Percentiles rank a stretch among this genome's conserved stretches.
Conservation (phyloP, 2,329 filamentous ascomycete genomes). For the Aspergillus candidus region DNA sequence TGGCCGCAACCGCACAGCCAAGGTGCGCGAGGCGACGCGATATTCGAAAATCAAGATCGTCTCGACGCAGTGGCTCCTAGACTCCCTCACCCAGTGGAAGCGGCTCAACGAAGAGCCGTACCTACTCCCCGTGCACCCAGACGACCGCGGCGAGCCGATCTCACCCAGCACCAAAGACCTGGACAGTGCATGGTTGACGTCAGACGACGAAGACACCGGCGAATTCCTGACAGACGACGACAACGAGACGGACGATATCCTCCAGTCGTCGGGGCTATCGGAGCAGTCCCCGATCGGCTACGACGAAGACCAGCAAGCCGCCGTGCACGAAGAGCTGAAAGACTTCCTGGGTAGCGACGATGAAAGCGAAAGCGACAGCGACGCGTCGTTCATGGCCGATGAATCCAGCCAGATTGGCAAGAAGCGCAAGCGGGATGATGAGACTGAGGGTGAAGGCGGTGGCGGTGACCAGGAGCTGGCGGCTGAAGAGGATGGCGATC, state of each 20-base stretch:
- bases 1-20: conserved; percentile 68
- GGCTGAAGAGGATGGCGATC: conserved; percentile 31
- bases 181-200: conserved; percentile 42
- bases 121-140: conserved; percentile 67
- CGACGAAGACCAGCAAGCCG: conserved; percentile 58
- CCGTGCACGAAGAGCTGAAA: conserved; percentile 64
- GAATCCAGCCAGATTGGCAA: conserved; percentile 16
- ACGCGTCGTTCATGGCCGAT: conserved; percentile 28
- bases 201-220: conserved; percentile 45
- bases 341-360: conserved; percentile 59
- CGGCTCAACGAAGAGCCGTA: conserved; percentile 73
- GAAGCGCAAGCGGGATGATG: conserved; percentile 36
- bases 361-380: conserved; percentile 47
- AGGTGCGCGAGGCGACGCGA: conserved; percentile 78
- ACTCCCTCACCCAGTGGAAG: conserved; percentile 78
- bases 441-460: conserved; percentile 17
- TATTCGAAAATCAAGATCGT: conserved; percentile 84
- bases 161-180: conserved; percentile 39
- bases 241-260: conserved; percentile 39
- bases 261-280: conserved; percentile 46
- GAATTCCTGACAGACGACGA: conserved; percentile 42
- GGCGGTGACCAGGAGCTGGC: conserved; percentile 31
- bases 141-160: conserved; percentile 50
- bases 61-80: conserved; percentile 79
- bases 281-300: conserved; percentile 50